Conservation (phyloP, 768 basidiomycete genomes). For the Leccinum aurantiacum region DNA sequence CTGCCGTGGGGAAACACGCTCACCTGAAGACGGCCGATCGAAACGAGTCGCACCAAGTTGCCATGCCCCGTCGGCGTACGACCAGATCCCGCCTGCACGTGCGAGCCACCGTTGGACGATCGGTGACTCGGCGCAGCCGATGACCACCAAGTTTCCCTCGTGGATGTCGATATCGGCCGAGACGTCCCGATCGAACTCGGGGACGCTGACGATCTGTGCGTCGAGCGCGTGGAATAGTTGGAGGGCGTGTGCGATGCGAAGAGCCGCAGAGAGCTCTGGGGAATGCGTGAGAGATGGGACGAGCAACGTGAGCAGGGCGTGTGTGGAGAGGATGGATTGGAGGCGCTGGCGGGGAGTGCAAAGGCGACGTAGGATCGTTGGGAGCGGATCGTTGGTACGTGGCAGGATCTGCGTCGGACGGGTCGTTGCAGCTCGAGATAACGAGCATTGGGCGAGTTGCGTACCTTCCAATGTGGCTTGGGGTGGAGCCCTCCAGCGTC, state of each 20-base stretch:
- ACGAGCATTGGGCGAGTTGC: not conserved
- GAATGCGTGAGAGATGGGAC: constrained; percentile 38
- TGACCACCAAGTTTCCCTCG: constrained; percentile 56
- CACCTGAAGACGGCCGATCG: constrained; percentile 24
- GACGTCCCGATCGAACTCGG: constrained; percentile 15
- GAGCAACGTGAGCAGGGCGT: constrained; percentile 56
- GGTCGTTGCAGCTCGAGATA: not conserved
- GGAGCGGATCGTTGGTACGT: not conserved
- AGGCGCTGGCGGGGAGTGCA: constrained; percentile 42
- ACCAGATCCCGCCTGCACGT: constrained; percentile 14
- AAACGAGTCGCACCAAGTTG: constrained; percentile 15
- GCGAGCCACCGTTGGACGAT: constrained; percentile 37
- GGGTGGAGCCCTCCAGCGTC: not conserved
- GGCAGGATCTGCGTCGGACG: constrained; percentile 5
- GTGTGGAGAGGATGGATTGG: constrained; percentile 61
- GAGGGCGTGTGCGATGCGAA: constrained; percentile 67
- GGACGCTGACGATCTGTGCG: constrained; percentile 51
- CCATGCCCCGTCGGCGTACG: constrained; percentile 23
- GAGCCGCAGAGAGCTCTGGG: constrained; percentile 26
- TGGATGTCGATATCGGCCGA: constrained; percentile 6
- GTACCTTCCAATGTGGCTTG: constrained; percentile 27
- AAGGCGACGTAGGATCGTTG: not conserved
- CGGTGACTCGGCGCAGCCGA: constrained; percentile 44
- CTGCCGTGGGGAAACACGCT: too few species aligned
- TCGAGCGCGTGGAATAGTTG: constrained; percentile 71